phyloP scores from a whole-genome alignment of 495 filamentous ascomycete species.

The Lasiosphaeriaceae sp. region DNA sequence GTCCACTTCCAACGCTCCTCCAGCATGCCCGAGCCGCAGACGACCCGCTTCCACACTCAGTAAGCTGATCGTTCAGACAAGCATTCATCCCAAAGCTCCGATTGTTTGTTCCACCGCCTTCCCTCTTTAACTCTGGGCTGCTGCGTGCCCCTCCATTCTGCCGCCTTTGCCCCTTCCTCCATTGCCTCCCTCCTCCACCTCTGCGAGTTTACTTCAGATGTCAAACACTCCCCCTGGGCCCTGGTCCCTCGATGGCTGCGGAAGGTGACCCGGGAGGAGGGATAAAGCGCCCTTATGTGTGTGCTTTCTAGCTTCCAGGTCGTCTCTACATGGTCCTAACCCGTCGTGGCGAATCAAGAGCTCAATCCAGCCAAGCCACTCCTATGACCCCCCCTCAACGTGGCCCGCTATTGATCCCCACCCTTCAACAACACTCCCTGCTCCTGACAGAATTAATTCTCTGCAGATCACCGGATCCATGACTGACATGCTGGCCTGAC shows the following conservation, averaged over 20 bases:
- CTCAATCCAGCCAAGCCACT: not conserved
- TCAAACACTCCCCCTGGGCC: no score
- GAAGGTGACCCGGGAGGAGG: no score
- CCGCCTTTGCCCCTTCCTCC: constrained; percentile 1
- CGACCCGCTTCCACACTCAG: no score
- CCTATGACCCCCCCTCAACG: constrained; percentile 11
- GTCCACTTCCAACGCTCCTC: not conserved
- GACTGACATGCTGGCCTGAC: constrained; percentile 2
- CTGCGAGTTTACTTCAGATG: not conserved
- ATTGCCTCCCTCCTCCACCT: not conserved
- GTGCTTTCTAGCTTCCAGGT: constrained; percentile 8
- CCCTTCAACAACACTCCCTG: not conserved
- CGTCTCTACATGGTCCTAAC: constrained; percentile 4
- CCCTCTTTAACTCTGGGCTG: not conserved
- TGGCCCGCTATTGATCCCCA: constrained; percentile 8
- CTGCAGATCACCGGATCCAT: constrained; percentile 22
- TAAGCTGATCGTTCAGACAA: no score
- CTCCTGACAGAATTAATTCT: constrained; percentile 1
- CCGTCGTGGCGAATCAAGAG: constrained; percentile 2
- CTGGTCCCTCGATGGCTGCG: no score
- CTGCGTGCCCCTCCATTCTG: constrained; percentile 12
- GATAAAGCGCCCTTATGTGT: not conserved
- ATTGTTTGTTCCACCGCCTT: constrained; percentile 3
- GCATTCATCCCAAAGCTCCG: not conserved
- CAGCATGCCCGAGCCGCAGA: not conserved